Conservation (phyloP, 1,284 basidiomycete genomes). For the Coniferiporia sulphurascens region DNA sequence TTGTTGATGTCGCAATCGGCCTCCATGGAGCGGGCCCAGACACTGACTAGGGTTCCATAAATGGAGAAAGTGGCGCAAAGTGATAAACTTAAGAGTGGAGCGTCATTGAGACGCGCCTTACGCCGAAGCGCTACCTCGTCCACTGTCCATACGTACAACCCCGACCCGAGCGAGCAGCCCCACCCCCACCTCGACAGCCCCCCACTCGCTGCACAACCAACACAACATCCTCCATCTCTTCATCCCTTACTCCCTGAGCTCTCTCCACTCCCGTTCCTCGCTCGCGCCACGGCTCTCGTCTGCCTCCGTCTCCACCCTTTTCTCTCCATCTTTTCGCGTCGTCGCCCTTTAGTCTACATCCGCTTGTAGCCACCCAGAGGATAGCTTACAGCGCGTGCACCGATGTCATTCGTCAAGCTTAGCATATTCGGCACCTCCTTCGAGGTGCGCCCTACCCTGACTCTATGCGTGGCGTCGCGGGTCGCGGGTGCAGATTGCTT, state of each 20-base stretch:
- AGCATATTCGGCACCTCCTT: constrained; percentile 97
- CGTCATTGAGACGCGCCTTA: no score
- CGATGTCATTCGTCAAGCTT: constrained; percentile 95
- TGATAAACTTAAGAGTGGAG: background rate
- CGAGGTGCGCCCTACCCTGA: constrained; percentile 49
- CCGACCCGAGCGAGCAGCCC: background rate
- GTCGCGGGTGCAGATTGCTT: background rate
- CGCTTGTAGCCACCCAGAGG: background rate
- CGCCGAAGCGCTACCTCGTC: no score
- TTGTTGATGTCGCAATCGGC: no score
- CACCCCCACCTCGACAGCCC: background rate
- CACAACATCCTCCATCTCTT: background rate
- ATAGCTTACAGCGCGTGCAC: background rate
- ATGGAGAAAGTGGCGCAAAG: background rate
- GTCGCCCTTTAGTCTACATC: background rate
- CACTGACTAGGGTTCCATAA: background rate
- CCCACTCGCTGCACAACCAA: background rate
- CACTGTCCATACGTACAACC: background rate
- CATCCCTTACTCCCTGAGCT: background rate
- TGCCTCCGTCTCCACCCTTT: background rate
- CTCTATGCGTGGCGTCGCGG: constrained; percentile 10
- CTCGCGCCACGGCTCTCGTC: background rate
- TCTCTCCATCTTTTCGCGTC: background rate
- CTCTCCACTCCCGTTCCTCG: background rate
- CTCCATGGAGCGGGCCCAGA: no score